Evolutionary conservation across 495 filamentous ascomycete genomes (phyloP).

Genomic region (Xylaria palmicola): DNA sequence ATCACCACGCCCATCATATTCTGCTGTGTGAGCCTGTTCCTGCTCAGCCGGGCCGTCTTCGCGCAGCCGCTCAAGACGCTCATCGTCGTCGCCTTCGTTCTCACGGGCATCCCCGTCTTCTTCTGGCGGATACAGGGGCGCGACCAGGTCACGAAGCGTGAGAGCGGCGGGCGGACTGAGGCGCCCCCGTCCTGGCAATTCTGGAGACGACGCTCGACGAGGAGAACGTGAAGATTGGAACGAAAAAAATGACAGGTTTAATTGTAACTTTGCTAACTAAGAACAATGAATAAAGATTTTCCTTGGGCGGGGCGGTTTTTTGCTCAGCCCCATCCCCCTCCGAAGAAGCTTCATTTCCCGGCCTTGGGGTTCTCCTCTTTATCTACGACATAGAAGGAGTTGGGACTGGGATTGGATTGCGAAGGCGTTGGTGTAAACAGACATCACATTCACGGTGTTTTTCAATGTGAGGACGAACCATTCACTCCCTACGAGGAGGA

Average conservation of each 20-base stretch:
- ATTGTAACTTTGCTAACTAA: no score
- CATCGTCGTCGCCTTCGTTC: slow-evolving; percentile 79
- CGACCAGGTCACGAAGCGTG: slow-evolving; percentile 41
- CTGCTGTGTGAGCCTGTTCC: slow-evolving; percentile 93
- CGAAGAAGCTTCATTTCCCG: background rate
- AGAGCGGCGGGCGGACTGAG: slow-evolving; percentile 21
- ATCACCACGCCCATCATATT: slow-evolving; percentile 96
- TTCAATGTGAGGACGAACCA: background rate
- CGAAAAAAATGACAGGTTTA: no score
- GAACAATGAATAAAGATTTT: background rate
- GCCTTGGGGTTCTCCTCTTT: background rate
- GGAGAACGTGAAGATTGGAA: slow-evolving; percentile 10
- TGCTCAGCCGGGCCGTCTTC: slow-evolving; percentile 84
- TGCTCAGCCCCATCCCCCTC: no score
- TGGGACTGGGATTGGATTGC: background rate
- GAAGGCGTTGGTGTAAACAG: slow-evolving; percentile 4
- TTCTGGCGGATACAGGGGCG: slow-evolving; percentile 75
- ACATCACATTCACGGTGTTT: background rate
- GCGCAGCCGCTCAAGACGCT: slow-evolving; percentile 86
- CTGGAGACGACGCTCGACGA: slow-evolving; percentile 35
- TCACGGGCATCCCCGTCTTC: slow-evolving; percentile 80
- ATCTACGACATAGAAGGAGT: background rate
- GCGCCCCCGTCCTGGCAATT: slow-evolving; percentile 42
- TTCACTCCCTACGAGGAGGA: no score
- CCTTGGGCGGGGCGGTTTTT: background rate